A percentile compares a stretch with the other conserved stretches of the same genome.
Evolutionary conservation across 208 protist genomes (phyloP).

Genomic region (Crithidia bombi): DNA sequence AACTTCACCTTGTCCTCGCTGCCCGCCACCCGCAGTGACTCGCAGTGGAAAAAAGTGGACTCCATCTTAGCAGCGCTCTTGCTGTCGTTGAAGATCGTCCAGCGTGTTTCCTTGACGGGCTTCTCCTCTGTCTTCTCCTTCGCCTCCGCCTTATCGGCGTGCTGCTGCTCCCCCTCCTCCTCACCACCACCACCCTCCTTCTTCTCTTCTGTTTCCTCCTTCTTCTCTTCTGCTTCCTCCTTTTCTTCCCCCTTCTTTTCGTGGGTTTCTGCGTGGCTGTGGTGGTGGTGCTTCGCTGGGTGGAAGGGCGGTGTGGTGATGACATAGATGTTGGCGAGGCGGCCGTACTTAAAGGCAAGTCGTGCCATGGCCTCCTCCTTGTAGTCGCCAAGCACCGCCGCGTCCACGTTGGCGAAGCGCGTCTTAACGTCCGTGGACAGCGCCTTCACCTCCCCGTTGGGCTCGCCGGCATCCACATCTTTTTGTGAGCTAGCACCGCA

Average conservation of each 20-base stretch:
- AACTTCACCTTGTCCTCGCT: conserved; percentile 12
- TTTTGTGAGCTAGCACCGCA: conserved; percentile 23
- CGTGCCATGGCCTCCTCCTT: conserved; percentile 27
- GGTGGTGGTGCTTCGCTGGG: neutral
- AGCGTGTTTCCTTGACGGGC: conserved; percentile 28
- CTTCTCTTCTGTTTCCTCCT: conserved; percentile 1
- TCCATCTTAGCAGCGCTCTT: conserved; percentile 40
- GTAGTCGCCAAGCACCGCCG: conserved; percentile 26
- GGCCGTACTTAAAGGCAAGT: conserved; percentile 26
- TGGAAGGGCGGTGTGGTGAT: conserved; percentile 29
- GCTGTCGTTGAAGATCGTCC: conserved; percentile 52
- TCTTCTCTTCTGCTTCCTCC: neutral
- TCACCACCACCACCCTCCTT: neutral
- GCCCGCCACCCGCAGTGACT: conserved; percentile 21
- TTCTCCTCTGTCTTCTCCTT: conserved; percentile 1
- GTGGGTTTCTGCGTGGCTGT: neutral
- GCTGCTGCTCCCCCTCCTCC: neutral
- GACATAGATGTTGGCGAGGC: conserved; percentile 28
- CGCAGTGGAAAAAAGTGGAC: conserved; percentile 44
- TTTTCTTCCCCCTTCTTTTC: neutral
- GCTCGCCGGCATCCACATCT: neutral
- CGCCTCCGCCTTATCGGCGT: neutral
- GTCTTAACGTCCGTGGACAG: conserved; percentile 23
- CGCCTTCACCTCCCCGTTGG: conserved; percentile 15
- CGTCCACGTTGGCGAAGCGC: conserved; percentile 25